phyloP scores from a whole-genome alignment of 73 alveolate species.

The Uronychia setigera region DNA sequence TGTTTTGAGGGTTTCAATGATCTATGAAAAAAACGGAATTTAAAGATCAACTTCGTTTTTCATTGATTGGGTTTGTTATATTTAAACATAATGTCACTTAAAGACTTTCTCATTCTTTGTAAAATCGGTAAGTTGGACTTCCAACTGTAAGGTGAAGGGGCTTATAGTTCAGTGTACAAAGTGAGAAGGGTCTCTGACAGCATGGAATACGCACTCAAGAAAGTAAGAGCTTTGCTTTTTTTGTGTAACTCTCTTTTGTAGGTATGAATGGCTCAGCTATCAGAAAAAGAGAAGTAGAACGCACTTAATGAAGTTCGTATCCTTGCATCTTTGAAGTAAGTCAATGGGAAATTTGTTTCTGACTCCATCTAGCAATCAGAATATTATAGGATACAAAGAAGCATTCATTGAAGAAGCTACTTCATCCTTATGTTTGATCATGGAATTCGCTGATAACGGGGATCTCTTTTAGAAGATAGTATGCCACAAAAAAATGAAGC shows the following conservation, averaged over 20 bases:
- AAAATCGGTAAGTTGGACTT: not conserved
- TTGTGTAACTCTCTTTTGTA: no score
- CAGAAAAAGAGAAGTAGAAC: slow-evolving; percentile 70
- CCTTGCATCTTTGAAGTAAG: slow-evolving; percentile 77
- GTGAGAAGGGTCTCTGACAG: slow-evolving; percentile 43
- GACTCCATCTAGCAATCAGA: slow-evolving; percentile 47
- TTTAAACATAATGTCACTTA: not conserved
- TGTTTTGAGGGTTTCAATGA: not conserved
- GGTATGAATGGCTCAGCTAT: slow-evolving; percentile 57
- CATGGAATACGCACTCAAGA: slow-evolving; percentile 54
- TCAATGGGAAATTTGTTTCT: not conserved
- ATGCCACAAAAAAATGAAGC: slow-evolving; percentile 48
- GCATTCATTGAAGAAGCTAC: slow-evolving; percentile 74
- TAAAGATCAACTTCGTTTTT: not conserved
- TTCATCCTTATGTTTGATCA: slow-evolving; percentile 44
- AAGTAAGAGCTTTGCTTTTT: slow-evolving; percentile 29
- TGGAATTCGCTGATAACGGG: slow-evolving; percentile 89
- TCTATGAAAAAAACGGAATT: not conserved
- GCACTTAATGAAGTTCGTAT: slow-evolving; percentile 86
- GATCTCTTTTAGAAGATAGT: slow-evolving; percentile 78
- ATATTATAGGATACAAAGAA: slow-evolving; percentile 76
- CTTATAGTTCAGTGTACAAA: slow-evolving; percentile 40
- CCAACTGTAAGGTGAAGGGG: slow-evolving; percentile 43
- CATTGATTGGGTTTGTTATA: not conserved
- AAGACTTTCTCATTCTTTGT: not conserved